Evolutionary conservation across 331 rosid genomes (phyloP).

Genomic region (Malus hybrid): DNA sequence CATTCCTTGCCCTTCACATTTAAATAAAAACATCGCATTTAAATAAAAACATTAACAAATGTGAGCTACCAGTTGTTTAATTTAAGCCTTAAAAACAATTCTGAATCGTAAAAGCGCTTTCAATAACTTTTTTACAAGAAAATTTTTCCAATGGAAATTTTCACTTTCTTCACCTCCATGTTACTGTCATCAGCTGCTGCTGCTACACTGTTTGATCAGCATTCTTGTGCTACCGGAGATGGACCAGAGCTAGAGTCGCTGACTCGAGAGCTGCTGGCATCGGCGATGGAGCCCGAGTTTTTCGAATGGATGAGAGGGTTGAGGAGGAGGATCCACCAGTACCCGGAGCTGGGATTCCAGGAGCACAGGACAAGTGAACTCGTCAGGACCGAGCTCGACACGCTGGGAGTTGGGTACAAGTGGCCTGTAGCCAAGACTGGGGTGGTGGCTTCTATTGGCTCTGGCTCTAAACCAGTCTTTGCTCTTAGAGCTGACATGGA

Average conservation of each 20-base stretch:
- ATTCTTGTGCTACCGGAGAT: neutral
- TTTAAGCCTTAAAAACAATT: no score
- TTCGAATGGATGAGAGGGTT: constrained; percentile 33
- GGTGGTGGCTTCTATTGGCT: constrained; percentile 28
- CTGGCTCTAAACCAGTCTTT: constrained; percentile 20
- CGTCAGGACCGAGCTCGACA: constrained; percentile 42
- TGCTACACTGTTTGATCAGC: neutral
- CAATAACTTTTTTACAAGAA: no score
- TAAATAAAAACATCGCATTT: no score
- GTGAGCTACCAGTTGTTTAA: no score
- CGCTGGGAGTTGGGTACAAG: constrained; percentile 23
- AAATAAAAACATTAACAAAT: no score
- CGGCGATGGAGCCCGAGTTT: constrained; percentile 29
- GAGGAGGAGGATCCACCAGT: constrained; percentile 32
- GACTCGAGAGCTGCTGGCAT: constrained; percentile 14
- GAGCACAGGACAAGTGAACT: constrained; percentile 38
- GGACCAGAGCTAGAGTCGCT: constrained; percentile 15
- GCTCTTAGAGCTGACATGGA: constrained; percentile 43
- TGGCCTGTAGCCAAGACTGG: constrained; percentile 41
- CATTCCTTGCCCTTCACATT: no score
- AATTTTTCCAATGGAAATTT: no score
- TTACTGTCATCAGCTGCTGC: neutral
- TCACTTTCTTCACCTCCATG: neutral
- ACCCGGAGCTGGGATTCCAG: constrained; percentile 41
- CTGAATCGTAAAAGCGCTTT: no score